These are phyloP conservation scores for Gossypium davidsonii DNA, from an alignment of 441 rosid genomes.

Conservation along the genomic window DNA sequence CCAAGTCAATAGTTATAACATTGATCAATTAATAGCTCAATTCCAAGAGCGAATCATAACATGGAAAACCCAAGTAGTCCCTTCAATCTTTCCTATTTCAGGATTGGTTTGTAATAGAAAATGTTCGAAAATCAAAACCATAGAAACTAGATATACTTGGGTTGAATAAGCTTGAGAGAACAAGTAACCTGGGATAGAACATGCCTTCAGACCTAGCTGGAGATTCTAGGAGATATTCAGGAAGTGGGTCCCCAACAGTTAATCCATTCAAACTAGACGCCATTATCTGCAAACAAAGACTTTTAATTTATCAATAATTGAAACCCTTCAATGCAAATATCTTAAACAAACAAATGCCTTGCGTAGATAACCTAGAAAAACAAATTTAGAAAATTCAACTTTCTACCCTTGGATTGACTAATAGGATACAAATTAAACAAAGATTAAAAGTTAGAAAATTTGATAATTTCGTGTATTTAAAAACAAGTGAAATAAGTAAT, in stretches of 20 bases:
- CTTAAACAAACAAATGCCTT: neutral
- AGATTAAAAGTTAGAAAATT: neutral
- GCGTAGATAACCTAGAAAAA: neutral
- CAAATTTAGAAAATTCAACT: neutral
- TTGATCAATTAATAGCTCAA: neutral
- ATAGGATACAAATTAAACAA: neutral
- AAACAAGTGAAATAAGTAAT: neutral
- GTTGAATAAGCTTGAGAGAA: neutral
- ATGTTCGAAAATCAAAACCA: neutral
- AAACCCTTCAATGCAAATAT: slow-evolving; percentile 4
- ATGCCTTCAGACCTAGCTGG: slow-evolving; percentile 63
- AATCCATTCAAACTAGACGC: slow-evolving; percentile 94
- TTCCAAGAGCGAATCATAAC: neutral
- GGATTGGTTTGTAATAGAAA: neutral
- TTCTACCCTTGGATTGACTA: neutral
- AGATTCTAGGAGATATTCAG: slow-evolving; percentile 81
- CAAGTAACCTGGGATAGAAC: slow-evolving; percentile 43
- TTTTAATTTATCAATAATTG: neutral
- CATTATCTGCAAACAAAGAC: slow-evolving; percentile 55
- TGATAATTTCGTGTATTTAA: neutral
- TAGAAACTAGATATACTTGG: no score
- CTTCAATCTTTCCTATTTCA: neutral
- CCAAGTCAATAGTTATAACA: neutral
- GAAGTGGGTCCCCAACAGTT: slow-evolving; percentile 78
- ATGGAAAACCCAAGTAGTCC: neutral